Evolutionary conservation across 805 yeast genomes (phyloP), one percentile per base, ranked within the genome.

Genomic region (Ogataea nakhonphanomensis): DNA sequence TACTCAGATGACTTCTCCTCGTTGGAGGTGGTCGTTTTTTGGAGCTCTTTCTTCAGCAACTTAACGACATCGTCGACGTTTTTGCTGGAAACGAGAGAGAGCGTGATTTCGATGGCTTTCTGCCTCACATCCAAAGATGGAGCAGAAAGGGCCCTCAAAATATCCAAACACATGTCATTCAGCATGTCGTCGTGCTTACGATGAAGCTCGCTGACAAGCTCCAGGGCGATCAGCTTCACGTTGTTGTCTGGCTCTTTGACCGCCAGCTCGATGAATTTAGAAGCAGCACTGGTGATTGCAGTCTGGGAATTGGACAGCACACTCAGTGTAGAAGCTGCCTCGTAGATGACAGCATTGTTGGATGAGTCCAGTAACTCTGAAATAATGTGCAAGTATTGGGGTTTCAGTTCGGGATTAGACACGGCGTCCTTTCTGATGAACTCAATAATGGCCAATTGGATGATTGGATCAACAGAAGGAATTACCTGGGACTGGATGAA

Each of bases 11-110:
- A 74, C 59, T 84, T 83, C 52, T 91, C 98, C 51, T 86, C 89
- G 57, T 79, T 80, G 11, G 79, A 69, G 35, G 73, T 69, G 12
- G 87, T 71, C 5, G 95, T 79, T 49, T 76, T 78, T 54, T 83
- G 82, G 42, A 93, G 75, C 67, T 93, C 99, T 59, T 88, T 93
- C 69, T 87, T 91, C 65, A 93, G 78, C 51, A 91, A 75, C 58
- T 89, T 87, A 49, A 93, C 84, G 26, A 91, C 95, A 57, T 88
- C 96, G 57, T 89, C 96, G 38, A 89, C 96, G 53, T 91, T 91
- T 69, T 95, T 85, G 53, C 83, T 77, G 29, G 95, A 73, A 34
- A 89, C 81, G 57, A 93, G 73, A 46, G 79, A 74, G 57, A 93
- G 70, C n/a, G 95, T 78, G 36, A 91, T 84, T 41, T 81, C 83